phyloP scores from a whole-genome alignment of 371 early-diverging fungal genomes.

The Capniomyces stellatus region DNA sequence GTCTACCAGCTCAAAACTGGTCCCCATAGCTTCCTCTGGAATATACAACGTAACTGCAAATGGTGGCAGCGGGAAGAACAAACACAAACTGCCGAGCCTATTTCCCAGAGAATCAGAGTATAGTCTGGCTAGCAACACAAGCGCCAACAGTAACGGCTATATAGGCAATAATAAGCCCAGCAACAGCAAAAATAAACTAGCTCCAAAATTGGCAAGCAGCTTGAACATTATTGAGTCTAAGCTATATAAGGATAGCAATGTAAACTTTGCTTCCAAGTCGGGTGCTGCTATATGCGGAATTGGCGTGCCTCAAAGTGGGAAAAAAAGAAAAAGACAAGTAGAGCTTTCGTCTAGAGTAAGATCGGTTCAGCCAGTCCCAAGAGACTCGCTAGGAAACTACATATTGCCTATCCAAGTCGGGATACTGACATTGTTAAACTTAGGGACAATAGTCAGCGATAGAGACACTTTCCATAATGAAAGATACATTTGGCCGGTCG shows the following conservation, averaged over 20 bases:
- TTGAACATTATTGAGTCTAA: no score
- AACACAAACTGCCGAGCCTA: no score
- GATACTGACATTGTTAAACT: conserved; percentile 48
- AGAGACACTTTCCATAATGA: conserved; percentile 76
- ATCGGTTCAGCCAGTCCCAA: conserved; percentile 39
- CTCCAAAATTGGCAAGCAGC: no score
- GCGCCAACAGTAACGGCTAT: no score
- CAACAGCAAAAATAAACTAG: no score
- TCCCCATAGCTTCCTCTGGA: no score
- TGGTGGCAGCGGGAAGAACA: no score
- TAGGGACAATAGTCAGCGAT: conserved; percentile 62
- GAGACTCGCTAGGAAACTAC: conserved; percentile 47
- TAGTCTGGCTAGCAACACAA: no score
- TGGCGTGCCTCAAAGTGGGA: conserved; percentile 3
- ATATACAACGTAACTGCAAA: no score
- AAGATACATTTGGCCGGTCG: conserved; percentile 83
- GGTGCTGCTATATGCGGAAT: background rate
- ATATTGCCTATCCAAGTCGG: conserved; percentile 68
- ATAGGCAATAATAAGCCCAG: no score
- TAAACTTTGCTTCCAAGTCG: background rate
- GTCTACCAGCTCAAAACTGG: no score
- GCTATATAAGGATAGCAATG: background rate
- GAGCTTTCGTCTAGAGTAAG: conserved; percentile 18
- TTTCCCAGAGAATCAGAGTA: no score
- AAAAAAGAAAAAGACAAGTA: conserved; percentile 13